Base-by-base conservation (phyloP, 257 asterid species). In the Leptodermis oblonga region DNA sequence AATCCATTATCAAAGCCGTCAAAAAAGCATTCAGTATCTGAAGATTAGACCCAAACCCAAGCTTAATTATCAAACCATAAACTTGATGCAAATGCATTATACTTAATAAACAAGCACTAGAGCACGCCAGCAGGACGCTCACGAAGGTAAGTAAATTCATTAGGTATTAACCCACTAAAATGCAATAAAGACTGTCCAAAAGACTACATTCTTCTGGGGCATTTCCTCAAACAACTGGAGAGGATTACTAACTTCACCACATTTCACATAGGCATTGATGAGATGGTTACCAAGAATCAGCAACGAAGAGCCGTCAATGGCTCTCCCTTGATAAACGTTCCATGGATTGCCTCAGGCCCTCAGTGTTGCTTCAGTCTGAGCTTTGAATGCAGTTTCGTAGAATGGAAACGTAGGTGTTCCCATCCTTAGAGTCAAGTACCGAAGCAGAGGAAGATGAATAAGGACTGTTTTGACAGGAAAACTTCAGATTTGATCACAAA, bases 131-230 rank as follows among this genome's bases (percentile, higher is more conserved):
- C 65, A 89, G 87, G 20, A 83, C 74, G 31, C 96, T 89, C 45
- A 89, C 88, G n/a, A 86, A 81, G 12, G 90, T 86, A n/a, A n/a
- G 90, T 86, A 73, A 69, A 87, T 86, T 87, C 90, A 43, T 89
- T 87, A 4, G 92, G 88, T 73, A 63, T 73, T 18, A 72, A 67
- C 48, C 83, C 74, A 69, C 83, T 72, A 68, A 60, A 67, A 14
- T 0, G 95, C 86, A 74, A 89, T 79, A 71, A 85, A 87, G 46
- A 85, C 83, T 0, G 96, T 87, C 96, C 94, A 89, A 1, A 90
- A 83, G 20, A 87, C 88, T 1, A 89, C 87, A 51, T 89, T 89
- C 76, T 64, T 85, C 7, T 71, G 80, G 5, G 92, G 84, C 92
- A 89, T 85, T 85, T 85, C 92, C 1, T 87, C 92, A 33, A 89